Percentiles rank a stretch among this genome's conserved stretches.
Conservation (phyloP, 2,329 filamentous ascomycete genomes). For the Cytospora paraplurivora region DNA sequence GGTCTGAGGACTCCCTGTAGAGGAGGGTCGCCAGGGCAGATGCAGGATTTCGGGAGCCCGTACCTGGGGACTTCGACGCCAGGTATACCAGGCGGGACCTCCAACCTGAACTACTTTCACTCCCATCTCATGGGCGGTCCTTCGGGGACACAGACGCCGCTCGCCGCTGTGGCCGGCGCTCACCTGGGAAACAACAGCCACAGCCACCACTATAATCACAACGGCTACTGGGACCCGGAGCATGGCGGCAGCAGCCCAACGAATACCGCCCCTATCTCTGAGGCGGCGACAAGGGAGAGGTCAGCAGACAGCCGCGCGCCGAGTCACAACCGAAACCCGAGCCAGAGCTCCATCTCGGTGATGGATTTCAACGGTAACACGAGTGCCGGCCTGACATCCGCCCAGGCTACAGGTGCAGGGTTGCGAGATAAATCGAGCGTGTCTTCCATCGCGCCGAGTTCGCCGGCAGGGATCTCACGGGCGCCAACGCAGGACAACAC, state of each 20-base stretch:
- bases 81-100: constrained; percentile 70
- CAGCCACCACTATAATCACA: constrained; percentile 39
- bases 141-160: constrained; percentile 75
- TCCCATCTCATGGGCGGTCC: constrained; percentile 71
- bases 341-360: constrained; percentile 51
- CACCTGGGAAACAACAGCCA: constrained; percentile 53
- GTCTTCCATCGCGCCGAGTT: constrained; percentile 60
- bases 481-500: constrained; percentile 59
- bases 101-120: constrained; percentile 82
- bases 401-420: constrained; percentile 31
- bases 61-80: constrained; percentile 63
- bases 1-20: constrained; percentile 26
- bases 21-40: constrained; percentile 11
- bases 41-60: constrained; percentile 53
- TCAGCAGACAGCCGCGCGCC: constrained; percentile 32
- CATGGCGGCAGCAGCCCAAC: constrained; percentile 32
- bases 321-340: constrained; percentile 47
- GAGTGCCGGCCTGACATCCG: constrained; percentile 22
- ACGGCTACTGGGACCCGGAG: constrained; percentile 42
- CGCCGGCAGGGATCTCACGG: constrained; percentile 52
- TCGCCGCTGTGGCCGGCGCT: constrained; percentile 77
- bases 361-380: constrained; percentile 41
- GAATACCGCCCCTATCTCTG: constrained; percentile 26
- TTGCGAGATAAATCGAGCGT: constrained; percentile 64
- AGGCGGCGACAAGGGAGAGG: constrained; percentile 9